A percentile compares a stretch with the other conserved stretches of the same genome.
These are phyloP conservation scores for Anthostomella pinea DNA, from an alignment of 2,329 filamentous ascomycete species.

Conservation along the genomic window DNA sequence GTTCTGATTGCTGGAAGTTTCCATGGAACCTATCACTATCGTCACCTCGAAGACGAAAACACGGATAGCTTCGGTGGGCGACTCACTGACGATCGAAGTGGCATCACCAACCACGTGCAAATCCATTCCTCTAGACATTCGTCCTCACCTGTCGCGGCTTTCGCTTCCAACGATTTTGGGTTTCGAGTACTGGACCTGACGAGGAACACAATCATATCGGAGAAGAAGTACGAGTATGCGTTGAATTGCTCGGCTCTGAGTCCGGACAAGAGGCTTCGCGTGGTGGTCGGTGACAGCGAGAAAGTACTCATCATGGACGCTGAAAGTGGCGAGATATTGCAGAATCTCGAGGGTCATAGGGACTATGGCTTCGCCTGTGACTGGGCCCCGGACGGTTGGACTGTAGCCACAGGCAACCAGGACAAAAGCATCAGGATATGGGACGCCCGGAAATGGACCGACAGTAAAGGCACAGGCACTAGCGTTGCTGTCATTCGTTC, in stretches of 20 bases:
- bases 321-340: constrained; percentile 58
- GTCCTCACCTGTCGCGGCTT: constrained; percentile 52
- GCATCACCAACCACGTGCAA: constrained; percentile 65
- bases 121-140: constrained; percentile 53
- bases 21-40: constrained; percentile 52
- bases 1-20: constrained; percentile 60
- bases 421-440: constrained; percentile 72
- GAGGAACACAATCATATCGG: constrained; percentile 56
- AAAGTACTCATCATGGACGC: constrained; percentile 67
- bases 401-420: constrained; percentile 74
- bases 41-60: constrained; percentile 42
- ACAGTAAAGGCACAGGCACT: constrained; percentile 45
- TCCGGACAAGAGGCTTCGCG: constrained; percentile 67
- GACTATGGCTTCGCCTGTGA: constrained; percentile 76
- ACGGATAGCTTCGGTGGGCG: constrained; percentile 40
- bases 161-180: constrained; percentile 60
- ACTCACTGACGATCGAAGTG: constrained; percentile 47
- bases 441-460: constrained; percentile 69
- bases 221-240: constrained; percentile 54
- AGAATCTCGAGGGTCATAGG: constrained; percentile 60
- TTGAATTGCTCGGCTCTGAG: constrained; percentile 74
- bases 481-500: constrained; percentile 56
- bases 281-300: constrained; percentile 67
- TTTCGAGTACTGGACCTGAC: constrained; percentile 58
- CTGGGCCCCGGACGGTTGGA: constrained; percentile 75